Evolutionary conservation across 257 asterid genomes (phyloP).

Genomic region (Plectranthus barbatus): DNA sequence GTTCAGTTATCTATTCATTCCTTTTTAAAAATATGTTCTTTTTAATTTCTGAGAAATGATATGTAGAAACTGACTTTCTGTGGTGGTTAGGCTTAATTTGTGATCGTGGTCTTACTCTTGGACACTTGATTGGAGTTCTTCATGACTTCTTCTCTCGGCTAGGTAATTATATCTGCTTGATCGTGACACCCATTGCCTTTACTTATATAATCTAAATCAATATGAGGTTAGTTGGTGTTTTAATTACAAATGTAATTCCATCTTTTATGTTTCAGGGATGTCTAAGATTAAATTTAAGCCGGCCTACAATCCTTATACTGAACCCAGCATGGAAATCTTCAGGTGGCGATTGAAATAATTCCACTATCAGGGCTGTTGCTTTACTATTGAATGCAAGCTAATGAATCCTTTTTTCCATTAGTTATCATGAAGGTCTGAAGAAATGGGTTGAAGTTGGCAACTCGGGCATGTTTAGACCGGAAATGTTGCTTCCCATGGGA

Average conservation of each 20-base stretch:
- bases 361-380: neutral
- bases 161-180: conserved; percentile 40
- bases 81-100: conserved; percentile 64
- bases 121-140: conserved; percentile 90
- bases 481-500: conserved; percentile 96
- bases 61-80: conserved; percentile 1
- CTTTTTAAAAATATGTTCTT: neutral
- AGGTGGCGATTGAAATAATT: conserved; percentile 35
- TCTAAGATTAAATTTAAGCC: conserved; percentile 90
- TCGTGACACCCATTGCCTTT: neutral
- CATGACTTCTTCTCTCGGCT: conserved; percentile 81
- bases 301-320: conserved; percentile 94
- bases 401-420: conserved; percentile 7
- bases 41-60: conserved; percentile 1
- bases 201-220: neutral
- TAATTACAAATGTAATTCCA: neutral
- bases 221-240: neutral
- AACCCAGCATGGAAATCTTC: conserved; percentile 99
- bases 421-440: conserved; percentile 90
- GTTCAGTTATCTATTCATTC: neutral
- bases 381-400: neutral
- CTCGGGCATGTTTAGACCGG: conserved; percentile 99
- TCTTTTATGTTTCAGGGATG: conserved; percentile 56
- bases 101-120: conserved; percentile 90
- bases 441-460: conserved; percentile 98